phyloP scores from a whole-genome alignment of 2,329 filamentous ascomycete species.

The Hypoxylon sp. region DNA sequence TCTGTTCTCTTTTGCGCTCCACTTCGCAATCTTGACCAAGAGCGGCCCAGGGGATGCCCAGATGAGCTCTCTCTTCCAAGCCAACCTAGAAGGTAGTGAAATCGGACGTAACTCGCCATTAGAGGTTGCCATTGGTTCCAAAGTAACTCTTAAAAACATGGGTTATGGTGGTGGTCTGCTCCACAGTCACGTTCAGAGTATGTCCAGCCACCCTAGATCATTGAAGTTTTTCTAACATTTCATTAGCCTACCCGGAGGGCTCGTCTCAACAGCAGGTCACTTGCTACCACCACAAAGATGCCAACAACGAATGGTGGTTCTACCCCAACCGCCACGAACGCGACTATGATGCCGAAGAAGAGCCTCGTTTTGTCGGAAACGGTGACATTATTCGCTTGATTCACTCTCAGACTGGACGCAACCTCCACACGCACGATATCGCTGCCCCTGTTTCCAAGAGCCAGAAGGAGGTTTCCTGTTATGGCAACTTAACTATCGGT shows the following conservation, averaged over 20 bases:
- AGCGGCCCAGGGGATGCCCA: slow-evolving; percentile 98
- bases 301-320: slow-evolving; percentile 99
- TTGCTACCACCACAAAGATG: slow-evolving; percentile 99
- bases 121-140: slow-evolving; percentile 88
- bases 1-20: slow-evolving; percentile 92
- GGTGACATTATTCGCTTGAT: slow-evolving; percentile 84
- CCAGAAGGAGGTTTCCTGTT: slow-evolving; percentile 92
- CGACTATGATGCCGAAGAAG: slow-evolving; percentile 75
- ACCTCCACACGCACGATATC: slow-evolving; percentile 93
- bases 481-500: slow-evolving; percentile 93
- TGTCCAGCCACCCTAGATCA: slow-evolving; percentile 7
- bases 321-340: slow-evolving; percentile 86
- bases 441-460: slow-evolving; percentile 87
- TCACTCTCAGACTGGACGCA: slow-evolving; percentile 94
- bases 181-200: slow-evolving; percentile 90
- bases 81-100: slow-evolving; percentile 91
- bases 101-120: slow-evolving; percentile 95
- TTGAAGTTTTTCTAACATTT: slow-evolving; percentile 28
- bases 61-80: slow-evolving; percentile 99
- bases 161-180: slow-evolving; percentile 96
- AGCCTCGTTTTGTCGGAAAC: slow-evolving; percentile 80
- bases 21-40: slow-evolving; percentile 93
- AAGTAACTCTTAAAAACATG: slow-evolving; percentile 98
- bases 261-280: slow-evolving; percentile 96
- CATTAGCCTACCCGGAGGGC: slow-evolving; percentile 80